A percentile compares a stretch with the other conserved stretches of the same genome.
Evolutionary conservation across 345 rosid species (phyloP).

Genomic region (Turnera subulata): DNA sequence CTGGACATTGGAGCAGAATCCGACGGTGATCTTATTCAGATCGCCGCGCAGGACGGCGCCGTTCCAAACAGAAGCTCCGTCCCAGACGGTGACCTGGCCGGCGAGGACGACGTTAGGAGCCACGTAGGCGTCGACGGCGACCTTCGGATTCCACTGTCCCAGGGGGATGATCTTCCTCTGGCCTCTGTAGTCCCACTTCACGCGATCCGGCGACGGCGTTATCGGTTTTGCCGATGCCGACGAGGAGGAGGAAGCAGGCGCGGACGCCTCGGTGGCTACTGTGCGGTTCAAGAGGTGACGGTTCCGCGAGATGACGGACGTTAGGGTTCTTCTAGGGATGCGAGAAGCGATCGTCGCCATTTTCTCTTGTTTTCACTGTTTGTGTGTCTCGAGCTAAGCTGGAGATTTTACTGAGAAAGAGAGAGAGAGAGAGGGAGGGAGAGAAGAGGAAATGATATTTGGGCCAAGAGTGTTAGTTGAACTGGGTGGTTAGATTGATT

Average conservation of each 20-base stretch:
- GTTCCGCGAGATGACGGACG: slow-evolving; percentile 4
- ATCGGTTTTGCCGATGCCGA: slow-evolving; percentile 36
- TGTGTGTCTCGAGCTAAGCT: not conserved
- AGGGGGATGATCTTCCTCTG: slow-evolving; percentile 88
- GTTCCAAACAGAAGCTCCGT: slow-evolving; percentile 91
- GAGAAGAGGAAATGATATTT: not conserved
- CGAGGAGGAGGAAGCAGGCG: slow-evolving; percentile 12
- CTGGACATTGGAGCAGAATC: slow-evolving; percentile 90
- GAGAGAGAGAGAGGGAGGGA: not conserved
- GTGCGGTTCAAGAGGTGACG: slow-evolving; percentile 8
- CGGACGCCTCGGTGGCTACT: slow-evolving; percentile 10
- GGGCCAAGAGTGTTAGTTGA: not conserved
- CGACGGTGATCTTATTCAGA: slow-evolving; percentile 89
- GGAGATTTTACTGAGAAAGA: not conserved
- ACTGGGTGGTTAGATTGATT: no score
- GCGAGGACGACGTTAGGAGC: slow-evolving; percentile 90
- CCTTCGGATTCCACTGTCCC: slow-evolving; percentile 90
- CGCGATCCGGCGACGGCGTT: slow-evolving; percentile 69
- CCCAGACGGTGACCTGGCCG: slow-evolving; percentile 80
- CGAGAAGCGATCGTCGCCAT: slow-evolving; percentile 24
- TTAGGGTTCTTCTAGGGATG: slow-evolving; percentile 14
- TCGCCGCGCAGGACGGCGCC: slow-evolving; percentile 94
- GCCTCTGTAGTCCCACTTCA: slow-evolving; percentile 96
- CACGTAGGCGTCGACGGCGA: slow-evolving; percentile 95
- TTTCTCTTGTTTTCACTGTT: not conserved